phyloP scores from a whole-genome alignment of 1,284 basidiomycete species.

The Trametes versicolor region DNA sequence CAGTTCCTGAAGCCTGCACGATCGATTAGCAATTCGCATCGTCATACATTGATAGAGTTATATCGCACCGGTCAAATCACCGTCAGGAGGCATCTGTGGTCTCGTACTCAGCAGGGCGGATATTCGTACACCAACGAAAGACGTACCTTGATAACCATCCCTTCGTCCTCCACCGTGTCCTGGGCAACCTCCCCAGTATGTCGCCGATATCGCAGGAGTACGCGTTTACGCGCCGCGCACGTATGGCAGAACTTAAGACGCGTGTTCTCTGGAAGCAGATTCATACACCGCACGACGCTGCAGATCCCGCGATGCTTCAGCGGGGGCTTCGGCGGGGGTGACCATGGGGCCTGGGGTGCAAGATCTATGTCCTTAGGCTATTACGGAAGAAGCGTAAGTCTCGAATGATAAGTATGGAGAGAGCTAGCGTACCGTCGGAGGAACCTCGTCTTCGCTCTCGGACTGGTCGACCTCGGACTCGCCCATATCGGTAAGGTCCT shows the following conservation, averaged over 20 bases:
- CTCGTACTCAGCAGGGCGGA: background rate
- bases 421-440: background rate
- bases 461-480: slow-evolving; percentile 34
- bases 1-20: slow-evolving; percentile 43
- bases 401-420: too few species aligned
- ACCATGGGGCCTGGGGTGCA: background rate
- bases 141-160: slow-evolving; percentile 14
- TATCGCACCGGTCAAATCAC: slow-evolving; percentile 32
- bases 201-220: slow-evolving; percentile 33
- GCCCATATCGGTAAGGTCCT: slow-evolving; percentile 32
- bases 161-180: slow-evolving; percentile 9
- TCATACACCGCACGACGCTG: slow-evolving; percentile 27
- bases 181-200: background rate
- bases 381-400: background rate
- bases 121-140: background rate
- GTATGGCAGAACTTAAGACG: slow-evolving; percentile 46
- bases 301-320: slow-evolving; percentile 30
- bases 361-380: background rate
- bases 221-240: slow-evolving; percentile 46
- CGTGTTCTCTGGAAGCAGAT: slow-evolving; percentile 28
- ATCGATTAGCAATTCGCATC: background rate
- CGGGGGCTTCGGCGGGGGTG: background rate
- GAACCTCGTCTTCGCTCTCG: slow-evolving; percentile 25
- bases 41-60: background rate
- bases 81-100: slow-evolving; percentile 31